Percentiles rank a stretch among this genome's conserved stretches.
Conservation (phyloP, 345 rosid species). For the Lepidium aucheri region DNA sequence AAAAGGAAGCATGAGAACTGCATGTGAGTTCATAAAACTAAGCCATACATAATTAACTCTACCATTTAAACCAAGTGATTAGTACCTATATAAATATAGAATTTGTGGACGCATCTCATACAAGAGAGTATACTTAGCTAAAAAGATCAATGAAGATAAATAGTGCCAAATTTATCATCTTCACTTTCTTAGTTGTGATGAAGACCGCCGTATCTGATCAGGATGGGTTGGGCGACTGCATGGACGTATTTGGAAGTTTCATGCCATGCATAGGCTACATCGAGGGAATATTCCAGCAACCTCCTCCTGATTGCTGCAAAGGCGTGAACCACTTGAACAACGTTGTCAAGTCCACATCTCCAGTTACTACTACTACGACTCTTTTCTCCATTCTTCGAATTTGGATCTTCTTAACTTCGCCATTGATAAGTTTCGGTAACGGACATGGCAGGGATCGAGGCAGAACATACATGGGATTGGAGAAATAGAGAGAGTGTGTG, state of each 20-base stretch:
- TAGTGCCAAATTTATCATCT: background rate
- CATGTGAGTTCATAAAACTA: constrained; percentile 11
- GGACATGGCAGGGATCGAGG: background rate
- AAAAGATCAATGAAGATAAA: constrained; percentile 11
- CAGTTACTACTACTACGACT: constrained; percentile 11
- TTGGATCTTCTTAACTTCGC: background rate
- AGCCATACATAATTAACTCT: background rate
- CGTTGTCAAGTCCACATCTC: constrained; percentile 17
- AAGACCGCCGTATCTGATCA: constrained; percentile 2
- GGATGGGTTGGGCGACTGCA: background rate
- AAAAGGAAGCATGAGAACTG: constrained; percentile 19
- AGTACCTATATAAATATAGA: background rate
- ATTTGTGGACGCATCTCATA: background rate
- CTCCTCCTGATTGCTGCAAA: constrained; percentile 29
- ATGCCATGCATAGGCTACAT: constrained; percentile 30
- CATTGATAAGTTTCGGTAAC: too few relatives aligned
- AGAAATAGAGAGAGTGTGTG: constrained; percentile 23
- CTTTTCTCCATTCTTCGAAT: background rate
- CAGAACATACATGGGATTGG: background rate
- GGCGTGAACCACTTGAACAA: constrained; percentile 29
- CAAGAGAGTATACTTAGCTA: background rate
- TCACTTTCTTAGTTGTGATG: constrained; percentile 6
- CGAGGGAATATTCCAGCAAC: constrained; percentile 21
- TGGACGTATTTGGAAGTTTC: constrained; percentile 20
- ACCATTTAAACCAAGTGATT: background rate